These are phyloP conservation scores for Cystobasidium pallidum DNA, from an alignment of 1,284 basidiomycete species.

Conservation along the genomic window DNA sequence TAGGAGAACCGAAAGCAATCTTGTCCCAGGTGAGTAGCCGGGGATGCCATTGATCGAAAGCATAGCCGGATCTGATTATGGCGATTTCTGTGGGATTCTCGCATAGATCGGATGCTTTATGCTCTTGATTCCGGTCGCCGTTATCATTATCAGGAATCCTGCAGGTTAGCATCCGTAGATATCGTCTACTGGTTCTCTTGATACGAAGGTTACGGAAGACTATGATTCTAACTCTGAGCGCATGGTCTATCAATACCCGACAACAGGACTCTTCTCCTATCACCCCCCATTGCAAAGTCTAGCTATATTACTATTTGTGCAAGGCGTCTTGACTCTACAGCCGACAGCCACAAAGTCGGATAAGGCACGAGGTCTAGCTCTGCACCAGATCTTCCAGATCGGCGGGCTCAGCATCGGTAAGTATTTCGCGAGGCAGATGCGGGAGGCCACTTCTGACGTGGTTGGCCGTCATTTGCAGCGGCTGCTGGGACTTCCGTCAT, in stretches of 20 bases:
- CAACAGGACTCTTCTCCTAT: slow-evolving; percentile 50
- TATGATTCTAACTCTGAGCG: background rate
- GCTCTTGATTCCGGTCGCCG: slow-evolving; percentile 13
- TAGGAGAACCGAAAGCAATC: slow-evolving; percentile 17
- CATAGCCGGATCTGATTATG: background rate
- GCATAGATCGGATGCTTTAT: slow-evolving; percentile 31
- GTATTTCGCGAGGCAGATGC: too few species aligned
- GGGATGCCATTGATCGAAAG: too few species aligned
- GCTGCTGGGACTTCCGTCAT: slow-evolving; percentile 48
- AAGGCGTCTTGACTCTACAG: slow-evolving; percentile 51
- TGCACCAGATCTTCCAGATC: slow-evolving; percentile 50
- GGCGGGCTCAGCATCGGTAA: slow-evolving; percentile 38
- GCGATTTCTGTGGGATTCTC: background rate
- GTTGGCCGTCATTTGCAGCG: too few species aligned
- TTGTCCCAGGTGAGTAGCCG: slow-evolving; percentile 30
- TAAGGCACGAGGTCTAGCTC: slow-evolving; percentile 48
- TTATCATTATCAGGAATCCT: slow-evolving; percentile 32
- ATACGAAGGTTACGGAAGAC: too few species aligned
- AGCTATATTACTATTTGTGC: slow-evolving; percentile 47
- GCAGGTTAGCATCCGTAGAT: slow-evolving; percentile 9
- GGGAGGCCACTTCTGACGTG: too few species aligned
- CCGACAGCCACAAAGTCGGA: slow-evolving; percentile 39
- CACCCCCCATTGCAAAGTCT: slow-evolving; percentile 49
- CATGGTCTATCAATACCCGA: background rate
- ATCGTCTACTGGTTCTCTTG: too few species aligned